A percentile compares a stretch with the other conserved stretches of the same genome.
Conservation (phyloP, 2,329 filamentous ascomycete genomes). For the Fusarium sp. region DNA sequence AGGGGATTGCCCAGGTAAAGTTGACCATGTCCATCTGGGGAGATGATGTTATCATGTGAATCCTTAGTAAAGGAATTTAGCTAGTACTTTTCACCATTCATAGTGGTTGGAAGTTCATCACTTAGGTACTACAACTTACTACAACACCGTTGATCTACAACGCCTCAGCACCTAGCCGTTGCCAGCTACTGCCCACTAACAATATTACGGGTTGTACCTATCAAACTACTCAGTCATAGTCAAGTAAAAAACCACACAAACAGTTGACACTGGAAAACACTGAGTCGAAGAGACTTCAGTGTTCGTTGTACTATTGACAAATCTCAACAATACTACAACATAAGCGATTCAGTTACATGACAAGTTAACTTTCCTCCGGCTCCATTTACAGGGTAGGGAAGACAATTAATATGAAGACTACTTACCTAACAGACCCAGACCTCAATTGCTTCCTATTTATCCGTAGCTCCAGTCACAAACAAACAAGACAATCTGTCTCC, state of each 20-base stretch:
- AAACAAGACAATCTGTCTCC: slow-evolving; percentile 12
- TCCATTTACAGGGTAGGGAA: background rate
- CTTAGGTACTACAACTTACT: background rate
- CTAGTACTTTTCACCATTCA: background rate
- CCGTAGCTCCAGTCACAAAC: background rate
- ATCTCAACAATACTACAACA: no score
- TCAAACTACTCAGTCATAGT: background rate
- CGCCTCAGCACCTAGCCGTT: background rate
- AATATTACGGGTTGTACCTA: no score
- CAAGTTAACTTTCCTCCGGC: background rate
- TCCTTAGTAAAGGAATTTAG: background rate
- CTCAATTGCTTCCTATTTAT: no score
- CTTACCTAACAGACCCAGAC: no score
- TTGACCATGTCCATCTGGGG: no score
- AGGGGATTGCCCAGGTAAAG: no score
- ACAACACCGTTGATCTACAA: background rate
- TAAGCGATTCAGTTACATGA: background rate
- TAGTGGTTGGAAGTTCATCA: background rate
- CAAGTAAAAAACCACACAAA: background rate
- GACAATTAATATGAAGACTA: no score
- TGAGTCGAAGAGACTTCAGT: background rate
- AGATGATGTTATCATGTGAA: background rate
- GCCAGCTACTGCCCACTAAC: background rate
- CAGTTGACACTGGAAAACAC: no score
- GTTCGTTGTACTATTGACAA: no score